Base-by-base conservation (phyloP, 2,329 filamentous ascomycete genomes). In the Cercospora sp. region DNA sequence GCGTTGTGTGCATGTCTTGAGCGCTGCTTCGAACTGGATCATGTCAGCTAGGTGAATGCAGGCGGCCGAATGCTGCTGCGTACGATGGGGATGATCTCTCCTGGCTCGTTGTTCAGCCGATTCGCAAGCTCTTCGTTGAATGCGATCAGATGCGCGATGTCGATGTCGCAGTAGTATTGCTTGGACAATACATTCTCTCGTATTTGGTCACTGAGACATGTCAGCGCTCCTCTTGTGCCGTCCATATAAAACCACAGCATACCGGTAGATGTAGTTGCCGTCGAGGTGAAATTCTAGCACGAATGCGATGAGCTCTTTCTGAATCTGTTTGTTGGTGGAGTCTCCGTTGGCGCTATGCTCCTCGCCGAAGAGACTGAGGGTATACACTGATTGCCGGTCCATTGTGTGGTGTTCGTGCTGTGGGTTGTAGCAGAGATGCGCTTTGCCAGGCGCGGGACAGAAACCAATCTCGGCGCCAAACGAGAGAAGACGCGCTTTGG, bases 101-200 rank as follows among this genome's bases (percentile, higher is more conserved):
- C 91, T 3, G 95, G 96, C 78, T 97, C 93, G 60, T 91, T 95
- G 20, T 91, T 91, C 70, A 99, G 85, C 77, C 90, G 89, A 80
- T 98, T 92, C 30, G 94, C 95, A 68, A 99, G 86, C 79, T 97
- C 93, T 81, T 98, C 94, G 77, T 97, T 95, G 82, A 94, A 98
- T 69, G 91, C 95, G 79, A 98, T 98, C 68, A 99, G 84, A 79
- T 99, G 94, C 70, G 91, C 92, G 74, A 99, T 92, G 79, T 99
- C 94, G 78, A 99, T 88, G 79, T 99, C 94, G 83, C 95, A 97
- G 80, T 90, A 97, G 82, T 93, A 98, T 75, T 94, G 93, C 79
- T 97, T 95, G 51, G 97, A 85, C 1, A 98, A 87, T 7, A 95
- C 93, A 82, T 99, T 99, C 78, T 98, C 93, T 75, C 92, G 89